These are phyloP conservation scores for Trametes coccinea DNA, from an alignment of 768 basidiomycete genomes.

Conservation along the genomic window DNA sequence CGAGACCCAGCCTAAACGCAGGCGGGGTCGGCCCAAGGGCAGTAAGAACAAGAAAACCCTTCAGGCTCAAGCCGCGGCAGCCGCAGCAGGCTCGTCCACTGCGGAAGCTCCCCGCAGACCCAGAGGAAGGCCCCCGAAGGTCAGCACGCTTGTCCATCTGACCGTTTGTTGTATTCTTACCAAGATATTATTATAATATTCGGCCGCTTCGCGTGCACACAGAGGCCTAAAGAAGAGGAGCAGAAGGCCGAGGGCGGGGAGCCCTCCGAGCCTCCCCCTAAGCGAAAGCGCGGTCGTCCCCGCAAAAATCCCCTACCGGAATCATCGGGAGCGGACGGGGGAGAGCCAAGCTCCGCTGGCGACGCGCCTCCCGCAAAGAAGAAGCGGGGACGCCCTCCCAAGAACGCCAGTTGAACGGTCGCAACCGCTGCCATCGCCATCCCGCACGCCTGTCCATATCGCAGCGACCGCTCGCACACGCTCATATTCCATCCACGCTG, in stretches of 20 bases:
- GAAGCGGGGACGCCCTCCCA: conserved; percentile 75
- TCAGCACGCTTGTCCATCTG: conserved; percentile 28
- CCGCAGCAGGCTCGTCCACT: conserved; percentile 29
- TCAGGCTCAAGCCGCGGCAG: conserved; percentile 34
- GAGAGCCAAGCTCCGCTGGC: conserved; percentile 12
- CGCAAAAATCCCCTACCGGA: conserved; percentile 50
- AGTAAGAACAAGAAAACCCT: conserved; percentile 70
- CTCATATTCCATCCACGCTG: neutral
- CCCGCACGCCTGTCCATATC: neutral
- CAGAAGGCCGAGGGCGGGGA: conserved; percentile 29
- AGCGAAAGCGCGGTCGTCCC: conserved; percentile 65
- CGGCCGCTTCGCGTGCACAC: conserved; percentile 13
- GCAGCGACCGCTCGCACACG: neutral
- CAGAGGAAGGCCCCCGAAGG: conserved; percentile 55
- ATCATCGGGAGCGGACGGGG: conserved; percentile 44
- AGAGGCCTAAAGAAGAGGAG: conserved; percentile 45
- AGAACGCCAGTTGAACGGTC: conserved; percentile 51
- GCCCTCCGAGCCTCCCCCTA: conserved; percentile 26
- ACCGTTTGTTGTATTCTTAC: conserved; percentile 13
- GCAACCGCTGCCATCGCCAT: neutral
- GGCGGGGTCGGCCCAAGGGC: conserved; percentile 87
- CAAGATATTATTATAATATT: neutral
- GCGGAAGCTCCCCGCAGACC: conserved; percentile 41
- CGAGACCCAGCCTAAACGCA: conserved; percentile 60
- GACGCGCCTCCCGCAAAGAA: conserved; percentile 51